Base-by-base conservation (phyloP, 164 flowering plant species). In the Chloranthus sessilifolius region DNA sequence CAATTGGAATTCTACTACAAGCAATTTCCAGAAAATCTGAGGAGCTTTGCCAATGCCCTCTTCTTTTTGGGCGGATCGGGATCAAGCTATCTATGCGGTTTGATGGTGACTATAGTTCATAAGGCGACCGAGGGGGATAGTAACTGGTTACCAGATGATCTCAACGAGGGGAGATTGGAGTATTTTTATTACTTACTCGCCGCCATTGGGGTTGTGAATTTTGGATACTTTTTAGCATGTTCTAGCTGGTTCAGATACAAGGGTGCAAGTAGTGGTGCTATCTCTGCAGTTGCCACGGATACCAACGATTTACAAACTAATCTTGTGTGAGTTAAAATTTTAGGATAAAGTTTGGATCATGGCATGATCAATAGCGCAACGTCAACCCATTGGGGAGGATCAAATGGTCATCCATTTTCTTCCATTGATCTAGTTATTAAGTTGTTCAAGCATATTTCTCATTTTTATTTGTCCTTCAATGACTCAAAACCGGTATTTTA, bases 1-100 rank as follows among this genome's bases (percentile, higher is more conserved):
- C 78, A 67, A 26, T 25, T 64, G 2, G 91, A 83, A 44, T 78
- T 83, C 43, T 81, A 61, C 58, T 79, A 79, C 73, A 81, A 77
- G 58, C 81, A 83, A 60, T 76, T 73, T 54, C 91, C 91, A 1
- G 91, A 80, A 56, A 73, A 79, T 59, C 79, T 81, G 92, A 71
- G 82, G 43, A 77, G 83, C 68, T 48, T 81, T 7, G 85, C 77
- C 0, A 76, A 67, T 2, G 54, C 83, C 2, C 67, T 79, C 24
- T 28, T 70, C 42, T 75, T 66, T 9, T 46, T 55, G 5, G 71
- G 68, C 5, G 26, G 65, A 36, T 80, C 92, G 0, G 35, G 38
- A 16, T 66, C 82, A 17, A 79, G 61, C 50, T 83, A 75, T 45
- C 38, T 75, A 24, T 66, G 75, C 30, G 63, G 80, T 4, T 63